Percentiles rank a stretch among this genome's conserved stretches.
phyloP scores from a whole-genome alignment of 257 asterid genomes.

The Verbascum thapsus region DNA sequence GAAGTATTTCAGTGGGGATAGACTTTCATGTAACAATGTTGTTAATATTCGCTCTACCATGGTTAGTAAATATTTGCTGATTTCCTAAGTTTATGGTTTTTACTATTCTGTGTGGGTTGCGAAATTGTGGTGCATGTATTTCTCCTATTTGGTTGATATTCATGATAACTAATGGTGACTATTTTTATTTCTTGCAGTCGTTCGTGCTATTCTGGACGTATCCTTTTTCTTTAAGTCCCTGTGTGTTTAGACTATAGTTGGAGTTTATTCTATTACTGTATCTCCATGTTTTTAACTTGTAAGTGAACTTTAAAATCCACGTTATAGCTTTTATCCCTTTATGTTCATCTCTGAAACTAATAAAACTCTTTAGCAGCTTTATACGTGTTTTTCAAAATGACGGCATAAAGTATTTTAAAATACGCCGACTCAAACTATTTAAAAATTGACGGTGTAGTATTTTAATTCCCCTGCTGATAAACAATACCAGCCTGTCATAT shows the following conservation, averaged over 20 bases:
- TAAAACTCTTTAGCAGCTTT: background rate
- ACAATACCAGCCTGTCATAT: background rate
- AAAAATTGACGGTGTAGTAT: background rate
- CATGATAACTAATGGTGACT: background rate
- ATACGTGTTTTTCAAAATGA: background rate
- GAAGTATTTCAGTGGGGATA: too few species aligned
- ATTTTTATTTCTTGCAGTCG: constrained; percentile 75
- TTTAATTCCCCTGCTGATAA: background rate
- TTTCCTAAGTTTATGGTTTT: background rate
- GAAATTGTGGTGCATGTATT: constrained; percentile 5
- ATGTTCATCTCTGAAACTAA: background rate
- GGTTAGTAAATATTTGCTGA: too few species aligned
- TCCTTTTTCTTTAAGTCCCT: constrained; percentile 47
- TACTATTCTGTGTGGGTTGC: background rate
- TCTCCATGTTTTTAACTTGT: background rate
- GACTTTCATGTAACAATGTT: too few species aligned
- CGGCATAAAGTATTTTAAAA: background rate
- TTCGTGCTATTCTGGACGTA: constrained; percentile 99
- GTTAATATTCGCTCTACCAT: too few species aligned
- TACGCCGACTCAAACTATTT: background rate
- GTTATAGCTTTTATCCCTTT: background rate
- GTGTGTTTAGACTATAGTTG: background rate
- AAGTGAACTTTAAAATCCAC: background rate
- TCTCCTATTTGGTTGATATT: background rate
- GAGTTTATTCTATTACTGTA: constrained; percentile 10